These are phyloP conservation scores for Mortierella sp. DNA, from an alignment of 371 early-diverging fungal species.

Conservation along the genomic window DNA sequence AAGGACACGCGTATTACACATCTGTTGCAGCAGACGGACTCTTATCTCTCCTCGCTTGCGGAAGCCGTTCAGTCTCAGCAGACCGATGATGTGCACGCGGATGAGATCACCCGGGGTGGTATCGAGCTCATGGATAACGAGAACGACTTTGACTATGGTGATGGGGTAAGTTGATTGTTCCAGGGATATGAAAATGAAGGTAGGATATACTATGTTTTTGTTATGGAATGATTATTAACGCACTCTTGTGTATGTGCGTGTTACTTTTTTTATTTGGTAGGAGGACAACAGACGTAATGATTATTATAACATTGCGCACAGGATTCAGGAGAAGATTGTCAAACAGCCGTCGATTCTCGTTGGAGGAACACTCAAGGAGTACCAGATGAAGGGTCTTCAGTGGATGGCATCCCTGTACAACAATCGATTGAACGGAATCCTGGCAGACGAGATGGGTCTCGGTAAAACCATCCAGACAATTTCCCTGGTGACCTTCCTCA, in stretches of 20 bases:
- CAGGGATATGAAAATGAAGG: not conserved
- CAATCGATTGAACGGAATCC: slow-evolving; percentile 95
- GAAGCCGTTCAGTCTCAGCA: slow-evolving; percentile 85
- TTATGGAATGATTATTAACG: no score
- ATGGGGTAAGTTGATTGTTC: slow-evolving; percentile 11
- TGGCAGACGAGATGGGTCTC: slow-evolving; percentile 99
- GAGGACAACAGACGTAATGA: slow-evolving; percentile 72
- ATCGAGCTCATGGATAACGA: slow-evolving; percentile 62
- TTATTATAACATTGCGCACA: slow-evolving; percentile 91
- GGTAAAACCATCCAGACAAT: slow-evolving; percentile 99
- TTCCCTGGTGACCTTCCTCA: slow-evolving; percentile 93
- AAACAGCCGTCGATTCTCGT: slow-evolving; percentile 85
- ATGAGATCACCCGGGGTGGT: slow-evolving; percentile 56
- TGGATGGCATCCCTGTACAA: slow-evolving; percentile 99
- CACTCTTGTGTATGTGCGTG: no score
- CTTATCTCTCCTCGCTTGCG: slow-evolving; percentile 84
- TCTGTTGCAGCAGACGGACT: slow-evolving; percentile 88
- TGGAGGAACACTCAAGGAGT: slow-evolving; percentile 94
- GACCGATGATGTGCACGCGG: slow-evolving; percentile 66
- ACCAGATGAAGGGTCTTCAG: slow-evolving; percentile 98
- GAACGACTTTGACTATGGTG: slow-evolving; percentile 65
- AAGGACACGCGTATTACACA: slow-evolving; percentile 95
- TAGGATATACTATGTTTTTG: no score
- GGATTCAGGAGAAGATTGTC: slow-evolving; percentile 78
- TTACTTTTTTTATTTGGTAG: not conserved